phyloP scores from a whole-genome alignment of 1,284 basidiomycete genomes.

The Cutaneotrichosporon curvatum region DNA sequence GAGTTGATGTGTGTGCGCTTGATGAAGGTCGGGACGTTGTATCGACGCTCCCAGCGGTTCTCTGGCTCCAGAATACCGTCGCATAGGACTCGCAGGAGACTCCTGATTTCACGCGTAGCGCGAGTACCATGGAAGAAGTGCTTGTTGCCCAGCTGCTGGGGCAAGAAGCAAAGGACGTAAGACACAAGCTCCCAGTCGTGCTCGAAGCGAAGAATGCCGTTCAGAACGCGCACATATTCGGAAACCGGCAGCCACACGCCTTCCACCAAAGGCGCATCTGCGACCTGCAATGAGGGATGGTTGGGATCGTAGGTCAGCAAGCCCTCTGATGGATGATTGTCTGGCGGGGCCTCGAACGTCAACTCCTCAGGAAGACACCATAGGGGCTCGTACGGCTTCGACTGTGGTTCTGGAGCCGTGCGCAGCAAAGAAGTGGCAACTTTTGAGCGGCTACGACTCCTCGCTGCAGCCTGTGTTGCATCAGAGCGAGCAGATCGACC shows the following conservation, averaged over 20 bases:
- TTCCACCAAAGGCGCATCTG: conserved; percentile 49
- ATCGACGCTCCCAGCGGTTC: conserved; percentile 36
- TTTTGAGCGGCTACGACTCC: conserved; percentile 67
- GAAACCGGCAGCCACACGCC: conserved; percentile 68
- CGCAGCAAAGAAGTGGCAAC: conserved; percentile 18
- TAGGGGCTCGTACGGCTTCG: conserved; percentile 51
- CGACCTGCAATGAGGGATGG: conserved; percentile 45
- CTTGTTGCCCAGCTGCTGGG: conserved; percentile 88
- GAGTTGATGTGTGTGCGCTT: conserved; percentile 80
- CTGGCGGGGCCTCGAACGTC: conserved; percentile 59
- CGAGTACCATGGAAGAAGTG: conserved; percentile 90
- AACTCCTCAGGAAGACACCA: conserved; percentile 75
- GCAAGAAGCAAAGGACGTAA: conserved; percentile 85
- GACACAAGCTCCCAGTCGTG: conserved; percentile 90
- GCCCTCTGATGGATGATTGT: conserved; percentile 64
- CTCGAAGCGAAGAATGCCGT: conserved; percentile 66
- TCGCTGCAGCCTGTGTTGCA: conserved; percentile 14
- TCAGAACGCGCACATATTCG: conserved; percentile 62
- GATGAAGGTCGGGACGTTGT: conserved; percentile 47
- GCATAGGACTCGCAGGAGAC: conserved; percentile 64
- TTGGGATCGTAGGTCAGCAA: conserved; percentile 64
- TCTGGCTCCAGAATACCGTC: conserved; percentile 37
- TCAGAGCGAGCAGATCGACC: conserved; percentile 24
- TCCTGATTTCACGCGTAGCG: conserved; percentile 59
- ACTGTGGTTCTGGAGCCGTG: conserved; percentile 22